Percentiles rank a stretch among this genome's conserved stretches.
phyloP scores from a whole-genome alignment of 805 yeast genomes.

The Candida andamanensis region DNA sequence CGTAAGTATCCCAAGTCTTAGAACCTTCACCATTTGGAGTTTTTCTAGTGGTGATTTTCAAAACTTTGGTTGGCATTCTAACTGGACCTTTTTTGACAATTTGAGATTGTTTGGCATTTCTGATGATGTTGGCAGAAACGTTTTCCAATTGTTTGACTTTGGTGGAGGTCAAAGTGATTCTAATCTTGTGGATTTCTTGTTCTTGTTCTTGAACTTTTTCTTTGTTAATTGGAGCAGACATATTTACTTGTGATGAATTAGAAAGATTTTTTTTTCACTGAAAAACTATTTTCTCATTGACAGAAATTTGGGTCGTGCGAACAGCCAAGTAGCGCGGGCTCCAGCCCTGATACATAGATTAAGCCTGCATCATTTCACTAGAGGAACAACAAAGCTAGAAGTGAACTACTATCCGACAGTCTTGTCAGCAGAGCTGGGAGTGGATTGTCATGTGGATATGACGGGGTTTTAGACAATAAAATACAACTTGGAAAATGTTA shows the following conservation, averaged over 20 bases:
- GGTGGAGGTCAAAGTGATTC: slow-evolving; percentile 98
- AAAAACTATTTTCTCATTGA: slow-evolving; percentile 13
- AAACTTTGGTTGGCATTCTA: slow-evolving; percentile 99
- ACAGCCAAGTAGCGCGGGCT: slow-evolving; percentile 2
- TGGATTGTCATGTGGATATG: too few species aligned
- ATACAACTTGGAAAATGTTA: too few species aligned
- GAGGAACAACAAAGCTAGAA: too few species aligned
- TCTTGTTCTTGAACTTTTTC: slow-evolving; percentile 83
- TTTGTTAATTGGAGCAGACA: slow-evolving; percentile 77
- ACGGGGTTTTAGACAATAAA: too few species aligned
- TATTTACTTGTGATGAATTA: slow-evolving; percentile 28
- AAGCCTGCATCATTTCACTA: too few species aligned
- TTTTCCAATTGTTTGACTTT: slow-evolving; percentile 97
- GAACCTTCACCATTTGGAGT: slow-evolving; percentile 99
- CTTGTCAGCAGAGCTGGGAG: too few species aligned
- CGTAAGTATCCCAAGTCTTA: slow-evolving; percentile 99
- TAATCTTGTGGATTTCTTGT: slow-evolving; percentile 89
- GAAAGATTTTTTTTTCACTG: slow-evolving; percentile 4
- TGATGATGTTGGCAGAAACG: slow-evolving; percentile 86
- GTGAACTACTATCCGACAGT: too few species aligned
- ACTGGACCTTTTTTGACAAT: slow-evolving; percentile 98
- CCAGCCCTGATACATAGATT: slow-evolving; percentile 3
- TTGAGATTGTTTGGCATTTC: slow-evolving; percentile 77
- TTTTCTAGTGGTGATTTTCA: slow-evolving; percentile 98
- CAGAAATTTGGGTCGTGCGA: slow-evolving; percentile 4